Evolutionary conservation across 257 asterid species (phyloP), one percentile per base, ranked within the genome.

Genomic region (Paulownia fortunei): DNA sequence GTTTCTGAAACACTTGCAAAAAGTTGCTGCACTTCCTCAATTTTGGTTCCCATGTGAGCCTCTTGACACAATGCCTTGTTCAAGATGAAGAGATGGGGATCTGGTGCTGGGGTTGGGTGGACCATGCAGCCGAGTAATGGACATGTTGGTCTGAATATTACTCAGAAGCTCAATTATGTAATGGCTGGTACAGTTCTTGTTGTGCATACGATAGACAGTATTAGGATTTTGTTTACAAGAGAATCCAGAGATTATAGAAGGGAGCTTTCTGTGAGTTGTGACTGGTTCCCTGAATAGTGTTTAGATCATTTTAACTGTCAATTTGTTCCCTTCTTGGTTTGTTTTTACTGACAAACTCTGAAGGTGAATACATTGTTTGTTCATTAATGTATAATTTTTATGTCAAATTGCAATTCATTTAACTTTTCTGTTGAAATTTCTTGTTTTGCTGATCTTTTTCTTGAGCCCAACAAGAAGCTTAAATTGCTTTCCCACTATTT

Each of bases 161-260:
- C 73, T 56, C 34, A 12, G n/a, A 62, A 24, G 69, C 71, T 42
- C 58, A 68, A 36, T 52, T 5, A 30, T 68, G 21, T 46, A 15
- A n/a, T 61, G 19, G 26, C 19, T 69, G 49, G 12, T 76, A 36
- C 41, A 37, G 78, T 59, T 44, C 65, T 55, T 77, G 73, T 79
- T 85, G 86, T 79, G 70, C 84, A 85, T 76, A 77, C 24, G 62
- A 55, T 55, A 27, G 61, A 67, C 16, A 21, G 66, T 9, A 61
- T 67, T 47, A 65, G 79, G 71, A 21, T 74, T 34, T 39, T 79
- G 82, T 39, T 64, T 76, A 23, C 66, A 70, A 70, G 44, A 39
- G 15, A 26, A 68, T 47, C 23, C 8, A 68, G 56, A 60, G 82
- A 65, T 49, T 64, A 46, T 37, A 76, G 47, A 64, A 51, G 80